Base-by-base conservation (phyloP, 108 stramenopile genomes). In the Chaetoceros muelleri region DNA sequence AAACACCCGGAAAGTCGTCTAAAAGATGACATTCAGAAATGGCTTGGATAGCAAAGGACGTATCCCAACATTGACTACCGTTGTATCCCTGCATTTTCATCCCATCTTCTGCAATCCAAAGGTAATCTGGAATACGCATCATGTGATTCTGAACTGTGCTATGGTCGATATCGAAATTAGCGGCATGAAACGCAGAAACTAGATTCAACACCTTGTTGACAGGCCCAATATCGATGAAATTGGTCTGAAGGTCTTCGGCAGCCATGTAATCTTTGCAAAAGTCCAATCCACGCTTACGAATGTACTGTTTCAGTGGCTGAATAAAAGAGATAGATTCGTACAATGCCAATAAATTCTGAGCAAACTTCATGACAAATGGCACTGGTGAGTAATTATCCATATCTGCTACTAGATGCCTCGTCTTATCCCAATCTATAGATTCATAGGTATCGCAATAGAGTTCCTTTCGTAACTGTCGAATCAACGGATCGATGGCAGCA, bases 61-160 rank as follows among this genome's bases (percentile, higher is more conserved):
- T 93, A 71, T 99, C 98, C 98, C 98, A 99, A 60, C 95, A 94
- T 65, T 97, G 96, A 34, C 74, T 77, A 10, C 98, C 98, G 63
- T 96, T 97, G 81, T 99, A 99, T 28, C 98, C 98, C 60, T 99
- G 96, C 98, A 99, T 96, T 76, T 96, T 97, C 82, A 99, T 79
- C 16, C 98, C 98, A 76, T 99, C 98, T 78, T 99, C 98, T 3
- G 96, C 96, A 27, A 99, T 74, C 96, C 96, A 99, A 19, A 99
- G 72, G 63, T 97, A 99, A 70, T 99, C 98, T 19, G 72, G 74
- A 13, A 96, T 78, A 24, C 98, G 78, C 58, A 75, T 79, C 48
- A 94, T 79, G 66, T 99, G 98, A 25, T 69, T 77, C 26, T 69
- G 73, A 57, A 98, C 83, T 3, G 64, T 64, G 13, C 60, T 57